Evolutionary conservation across 306 rosid species (phyloP).

Genomic region (Lithocarpus polystachyus): DNA sequence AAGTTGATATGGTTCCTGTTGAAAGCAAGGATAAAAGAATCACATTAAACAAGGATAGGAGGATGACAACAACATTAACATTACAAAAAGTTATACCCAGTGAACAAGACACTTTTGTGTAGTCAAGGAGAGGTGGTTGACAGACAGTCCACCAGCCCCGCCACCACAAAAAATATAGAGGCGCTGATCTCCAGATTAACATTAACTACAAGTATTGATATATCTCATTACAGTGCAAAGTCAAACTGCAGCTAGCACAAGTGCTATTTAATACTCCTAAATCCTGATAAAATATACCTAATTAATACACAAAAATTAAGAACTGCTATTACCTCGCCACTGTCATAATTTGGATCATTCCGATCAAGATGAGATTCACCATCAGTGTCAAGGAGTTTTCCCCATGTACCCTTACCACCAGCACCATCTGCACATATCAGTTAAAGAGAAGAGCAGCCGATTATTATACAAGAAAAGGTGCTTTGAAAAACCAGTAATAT

Average conservation of each 20-base stretch:
- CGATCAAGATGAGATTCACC: constrained; percentile 50
- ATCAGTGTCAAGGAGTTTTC: constrained; percentile 54
- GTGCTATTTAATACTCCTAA: not conserved
- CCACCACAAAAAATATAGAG: too few relatives aligned
- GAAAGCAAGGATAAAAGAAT: constrained; percentile 7
- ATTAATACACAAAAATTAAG: not conserved
- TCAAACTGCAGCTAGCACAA: not conserved
- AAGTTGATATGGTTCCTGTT: constrained; percentile 93
- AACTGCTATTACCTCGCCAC: constrained; percentile 50
- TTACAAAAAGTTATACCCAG: not conserved
- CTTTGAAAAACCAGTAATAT: not conserved
- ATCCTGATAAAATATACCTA: not conserved
- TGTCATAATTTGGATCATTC: constrained; percentile 64
- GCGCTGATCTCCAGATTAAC: too few relatives aligned
- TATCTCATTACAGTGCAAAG: not conserved
- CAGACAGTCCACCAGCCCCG: too few relatives aligned
- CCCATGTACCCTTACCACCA: constrained; percentile 74
- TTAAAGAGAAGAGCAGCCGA: not conserved
- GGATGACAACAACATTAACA: not conserved
- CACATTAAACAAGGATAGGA: too few relatives aligned
- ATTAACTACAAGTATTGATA: not conserved
- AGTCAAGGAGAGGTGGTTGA: too few relatives aligned
- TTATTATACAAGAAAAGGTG: not conserved
- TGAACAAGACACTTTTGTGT: too few relatives aligned
- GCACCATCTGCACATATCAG: constrained; percentile 45